phyloP scores from a whole-genome alignment of 2,329 filamentous ascomycete species.

The Trichocomaceae sp. region DNA sequence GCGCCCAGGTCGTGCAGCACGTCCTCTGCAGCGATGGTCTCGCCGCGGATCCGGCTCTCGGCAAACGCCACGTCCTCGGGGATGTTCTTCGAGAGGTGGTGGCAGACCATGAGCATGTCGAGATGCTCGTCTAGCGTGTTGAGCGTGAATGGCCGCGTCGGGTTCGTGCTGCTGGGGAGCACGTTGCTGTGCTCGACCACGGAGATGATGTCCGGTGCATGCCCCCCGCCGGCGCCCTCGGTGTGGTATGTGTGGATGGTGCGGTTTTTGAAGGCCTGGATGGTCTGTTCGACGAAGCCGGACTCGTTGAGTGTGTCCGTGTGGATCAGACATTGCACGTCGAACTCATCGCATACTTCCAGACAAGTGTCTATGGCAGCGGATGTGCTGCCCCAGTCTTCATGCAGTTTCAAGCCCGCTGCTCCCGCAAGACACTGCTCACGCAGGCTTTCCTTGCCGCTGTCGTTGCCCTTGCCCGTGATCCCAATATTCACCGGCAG shows the following conservation, averaged over 20 bases:
- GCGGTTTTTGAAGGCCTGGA: constrained; percentile 74
- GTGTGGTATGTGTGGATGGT: constrained; percentile 97
- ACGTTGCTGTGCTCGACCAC: constrained; percentile 87
- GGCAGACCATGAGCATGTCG: constrained; percentile 98
- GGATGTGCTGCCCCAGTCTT: constrained; percentile 91
- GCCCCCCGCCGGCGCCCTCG: constrained; percentile 88
- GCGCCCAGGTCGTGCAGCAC: constrained; percentile 91
- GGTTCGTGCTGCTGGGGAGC: constrained; percentile 84
- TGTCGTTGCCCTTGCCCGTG: constrained; percentile 90
- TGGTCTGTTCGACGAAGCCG: constrained; percentile 90
- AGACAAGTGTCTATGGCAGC: constrained; percentile 86
- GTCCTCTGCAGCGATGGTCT: constrained; percentile 95
- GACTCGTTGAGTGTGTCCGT: constrained; percentile 95
- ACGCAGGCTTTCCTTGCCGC: constrained; percentile 59
- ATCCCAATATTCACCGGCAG: constrained; percentile 84
- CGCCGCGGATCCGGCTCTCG: constrained; percentile 85
- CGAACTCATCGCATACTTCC: constrained; percentile 77
- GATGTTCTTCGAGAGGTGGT: constrained; percentile 86
- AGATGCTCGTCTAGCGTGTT: constrained; percentile 96
- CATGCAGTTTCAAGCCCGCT: constrained; percentile 87
- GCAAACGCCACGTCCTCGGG: constrained; percentile 94
- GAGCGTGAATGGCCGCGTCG: constrained; percentile 78
- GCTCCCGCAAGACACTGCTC: constrained; percentile 79
- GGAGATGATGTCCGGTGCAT: constrained; percentile 91
- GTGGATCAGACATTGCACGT: constrained; percentile 90